Evolutionary conservation across 495 filamentous ascomycete species (phyloP), one percentile per base, ranked within the genome.

Genomic region (Cetradonia linearis): DNA sequence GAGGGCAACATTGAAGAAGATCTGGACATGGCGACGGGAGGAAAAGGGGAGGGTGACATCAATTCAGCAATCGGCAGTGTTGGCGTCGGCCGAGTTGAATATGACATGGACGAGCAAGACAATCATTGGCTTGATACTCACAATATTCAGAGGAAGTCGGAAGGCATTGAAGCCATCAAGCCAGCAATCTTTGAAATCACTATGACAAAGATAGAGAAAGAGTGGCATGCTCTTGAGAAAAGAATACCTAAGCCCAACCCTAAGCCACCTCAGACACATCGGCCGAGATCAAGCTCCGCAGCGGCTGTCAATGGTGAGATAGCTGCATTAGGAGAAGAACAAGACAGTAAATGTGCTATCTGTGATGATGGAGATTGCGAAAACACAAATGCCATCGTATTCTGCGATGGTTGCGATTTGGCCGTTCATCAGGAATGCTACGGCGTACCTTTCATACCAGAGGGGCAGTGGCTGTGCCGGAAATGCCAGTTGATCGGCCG

Each of bases 21-120:
- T 63, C 71, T 86, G 50, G 91, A 95, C 61, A 73, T 85, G 27
- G 76, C 73, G 10, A 77, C 83, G 53, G 74, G 77, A 18, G 65
- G 77, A 1, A 81, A 77, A 38, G 73, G 71, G 16, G 88, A 92
- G 34, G 83, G 80, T 11, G 86, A 90, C 34, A 68, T 73, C 6
- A 81, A 81, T 63, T 68, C 74, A 8, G 73, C 76, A 3, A 67
- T 74, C 30, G 73, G 71, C 42, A 67, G 70, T 14, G 62, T 71
- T 16, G 74, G 70, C 1, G 80, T 88, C 31, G 87, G 89, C 42
- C 82, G 89, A 36, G 93, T 96, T 44, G 93, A 99, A 66, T 99
- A 99, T 66, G 93, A 99, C 66, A 97, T 99, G 93, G 93, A 99
- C 68, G 93, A 97, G 71, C 93, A 99, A 68, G 93, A 99, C 69